phyloP scores from a whole-genome alignment of 108 stramenopile species.

The Fistulifera pelliculosa region DNA sequence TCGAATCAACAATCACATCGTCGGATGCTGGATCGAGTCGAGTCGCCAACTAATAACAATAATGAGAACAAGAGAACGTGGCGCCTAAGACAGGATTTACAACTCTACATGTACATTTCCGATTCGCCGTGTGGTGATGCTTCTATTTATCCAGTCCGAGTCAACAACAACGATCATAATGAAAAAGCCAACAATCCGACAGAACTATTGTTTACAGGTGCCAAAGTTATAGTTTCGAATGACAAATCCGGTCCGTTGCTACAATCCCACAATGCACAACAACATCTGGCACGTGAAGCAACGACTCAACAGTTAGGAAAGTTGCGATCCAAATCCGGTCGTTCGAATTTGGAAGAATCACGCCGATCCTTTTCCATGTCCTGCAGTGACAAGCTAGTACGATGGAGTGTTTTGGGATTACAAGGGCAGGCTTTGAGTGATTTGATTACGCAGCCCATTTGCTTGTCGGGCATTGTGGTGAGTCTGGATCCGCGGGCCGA shows the following conservation, averaged over 20 bases:
- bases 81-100: constrained; percentile 31
- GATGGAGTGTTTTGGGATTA: constrained; percentile 79
- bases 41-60: too few relatives aligned
- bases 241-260: constrained; percentile 13
- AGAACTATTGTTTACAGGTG: constrained; percentile 71
- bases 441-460: constrained; percentile 42
- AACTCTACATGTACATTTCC: constrained; percentile 84
- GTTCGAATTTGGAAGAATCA: constrained; percentile 73
- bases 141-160: constrained; percentile 56
- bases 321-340: constrained; percentile 81
- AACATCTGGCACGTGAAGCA: constrained; percentile 50
- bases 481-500: constrained; percentile 40
- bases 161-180: constrained; percentile 10
- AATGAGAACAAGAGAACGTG: constrained; percentile 7
- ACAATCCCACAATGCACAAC: neutral
- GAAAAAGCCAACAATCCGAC: constrained; percentile 6
- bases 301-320: constrained; percentile 50
- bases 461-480: constrained; percentile 50
- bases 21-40: too few relatives aligned
- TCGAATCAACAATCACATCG: neutral
- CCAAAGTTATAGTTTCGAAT: constrained; percentile 73
- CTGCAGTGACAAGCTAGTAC: constrained; percentile 83
- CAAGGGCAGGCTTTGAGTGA: constrained; percentile 48
- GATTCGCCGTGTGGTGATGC: constrained; percentile 94
- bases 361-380: constrained; percentile 78